Conservation (phyloP, 345 rosid genomes). For the Eucalyptus brandiana region DNA sequence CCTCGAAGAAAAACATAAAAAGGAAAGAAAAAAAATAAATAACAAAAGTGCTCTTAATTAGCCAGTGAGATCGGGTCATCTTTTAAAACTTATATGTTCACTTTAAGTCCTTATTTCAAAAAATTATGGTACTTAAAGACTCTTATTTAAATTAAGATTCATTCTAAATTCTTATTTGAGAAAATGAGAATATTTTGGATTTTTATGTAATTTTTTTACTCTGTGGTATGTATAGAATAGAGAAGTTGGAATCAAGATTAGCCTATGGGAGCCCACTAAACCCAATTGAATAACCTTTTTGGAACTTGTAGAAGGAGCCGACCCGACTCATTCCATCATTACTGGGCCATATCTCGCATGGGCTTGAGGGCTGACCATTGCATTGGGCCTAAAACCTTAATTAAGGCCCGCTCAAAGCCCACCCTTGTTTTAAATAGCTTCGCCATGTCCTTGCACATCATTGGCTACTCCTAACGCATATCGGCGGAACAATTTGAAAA, state of each 20-base stretch:
- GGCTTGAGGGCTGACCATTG: not conserved
- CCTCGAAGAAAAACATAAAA: too few relatives aligned
- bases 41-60: too few relatives aligned
- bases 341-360: not conserved
- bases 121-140: too few relatives aligned
- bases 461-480: not conserved
- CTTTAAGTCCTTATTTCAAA: fast-evolving
- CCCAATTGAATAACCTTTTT: not conserved
- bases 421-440: not conserved
- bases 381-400: not conserved
- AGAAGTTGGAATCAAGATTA: not conserved
- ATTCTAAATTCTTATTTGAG: fast-evolving
- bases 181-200: fast-evolving
- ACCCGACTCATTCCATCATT: not conserved
- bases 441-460: not conserved
- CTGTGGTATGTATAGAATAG: fast-evolving
- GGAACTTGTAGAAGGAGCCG: not conserved
- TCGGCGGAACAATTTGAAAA: not conserved
- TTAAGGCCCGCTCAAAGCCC: not conserved
- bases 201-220: too few relatives aligned
- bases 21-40: too few relatives aligned
- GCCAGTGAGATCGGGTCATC: fast-evolving
- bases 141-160: too few relatives aligned
- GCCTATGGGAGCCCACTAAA: not conserved
- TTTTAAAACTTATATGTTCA: too few relatives aligned